A percentile compares a stretch with the other conserved stretches of the same genome.
phyloP scores from a whole-genome alignment of 768 basidiomycete species.

The Suillus clintonianus region DNA sequence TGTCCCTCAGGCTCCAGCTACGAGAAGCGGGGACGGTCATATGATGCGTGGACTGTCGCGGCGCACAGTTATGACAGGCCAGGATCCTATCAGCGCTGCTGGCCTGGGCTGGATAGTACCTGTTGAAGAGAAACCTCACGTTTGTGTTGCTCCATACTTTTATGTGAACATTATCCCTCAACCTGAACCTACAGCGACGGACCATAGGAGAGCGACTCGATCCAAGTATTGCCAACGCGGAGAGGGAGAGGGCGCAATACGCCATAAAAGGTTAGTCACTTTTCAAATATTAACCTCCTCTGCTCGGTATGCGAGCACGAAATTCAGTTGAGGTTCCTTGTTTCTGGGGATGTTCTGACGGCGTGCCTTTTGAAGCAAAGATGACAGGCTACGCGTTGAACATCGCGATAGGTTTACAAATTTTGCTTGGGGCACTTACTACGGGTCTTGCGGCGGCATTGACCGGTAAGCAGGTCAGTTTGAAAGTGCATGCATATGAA shows the following conservation, averaged over 20 bases:
- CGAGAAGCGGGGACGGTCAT: constrained; percentile 19
- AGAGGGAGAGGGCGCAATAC: constrained; percentile 45
- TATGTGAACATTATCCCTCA: background rate
- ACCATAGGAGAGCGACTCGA: constrained; percentile 54
- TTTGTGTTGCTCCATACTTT: constrained; percentile 11
- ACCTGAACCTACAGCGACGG: constrained; percentile 20
- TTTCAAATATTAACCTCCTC: background rate
- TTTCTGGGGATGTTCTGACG: constrained; percentile 4
- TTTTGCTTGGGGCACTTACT: constrained; percentile 65
- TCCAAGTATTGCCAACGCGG: constrained; percentile 55
- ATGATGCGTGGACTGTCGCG: constrained; percentile 12
- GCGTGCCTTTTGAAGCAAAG: constrained; percentile 24
- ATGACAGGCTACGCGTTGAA: constrained; percentile 38
- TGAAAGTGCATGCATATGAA: background rate
- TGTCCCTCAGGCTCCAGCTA: background rate
- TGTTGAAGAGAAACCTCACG: constrained; percentile 17
- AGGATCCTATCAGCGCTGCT: background rate
- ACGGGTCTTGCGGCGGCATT: constrained; percentile 60
- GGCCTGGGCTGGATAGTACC: constrained; percentile 31
- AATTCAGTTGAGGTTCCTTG: background rate
- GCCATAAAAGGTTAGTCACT: constrained; percentile 41
- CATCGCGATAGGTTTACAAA: constrained; percentile 61
- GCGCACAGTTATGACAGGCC: constrained; percentile 2
- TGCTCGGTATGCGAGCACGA: constrained; percentile 5
- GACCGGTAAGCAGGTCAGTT: constrained; percentile 41